Percentiles rank a stretch among this genome's conserved stretches.
Conservation (phyloP, 176 grass and related monocot species). For the Lolium multiflorum region DNA sequence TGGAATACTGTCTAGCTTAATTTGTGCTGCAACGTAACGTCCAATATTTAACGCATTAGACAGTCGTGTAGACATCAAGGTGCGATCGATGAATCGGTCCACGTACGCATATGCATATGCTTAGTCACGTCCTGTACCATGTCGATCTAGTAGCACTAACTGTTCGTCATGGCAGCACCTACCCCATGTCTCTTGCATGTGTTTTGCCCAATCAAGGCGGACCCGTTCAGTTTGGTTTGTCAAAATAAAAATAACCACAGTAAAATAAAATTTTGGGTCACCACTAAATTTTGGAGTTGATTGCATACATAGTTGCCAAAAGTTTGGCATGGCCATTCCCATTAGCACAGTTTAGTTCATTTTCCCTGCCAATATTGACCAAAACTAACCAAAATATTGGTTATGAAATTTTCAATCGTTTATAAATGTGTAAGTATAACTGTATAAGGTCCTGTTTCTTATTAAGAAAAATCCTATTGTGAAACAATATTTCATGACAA, state of each 20-base stretch:
- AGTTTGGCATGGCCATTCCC: background rate
- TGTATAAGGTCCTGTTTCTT: background rate
- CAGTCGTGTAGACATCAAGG: background rate
- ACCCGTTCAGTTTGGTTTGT: background rate
- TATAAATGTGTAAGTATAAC: background rate
- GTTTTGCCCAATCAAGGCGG: background rate
- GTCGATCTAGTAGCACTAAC: background rate
- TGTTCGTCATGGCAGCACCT: slow-evolving; percentile 1
- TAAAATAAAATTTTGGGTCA: background rate
- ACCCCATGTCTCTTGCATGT: background rate
- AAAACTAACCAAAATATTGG: too few relatives aligned
- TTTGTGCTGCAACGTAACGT: slow-evolving; percentile 12
- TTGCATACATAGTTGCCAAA: background rate
- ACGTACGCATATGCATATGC: background rate
- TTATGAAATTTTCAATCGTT: too few relatives aligned
- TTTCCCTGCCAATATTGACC: too few relatives aligned
- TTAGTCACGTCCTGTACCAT: background rate
- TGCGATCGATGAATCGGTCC: background rate
- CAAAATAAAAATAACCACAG: background rate
- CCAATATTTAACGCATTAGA: background rate
- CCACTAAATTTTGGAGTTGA: too few relatives aligned
- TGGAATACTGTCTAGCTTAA: background rate
- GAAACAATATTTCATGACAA: background rate
- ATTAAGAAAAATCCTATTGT: background rate
- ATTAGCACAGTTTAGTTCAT: too few relatives aligned